Evolutionary conservation across 495 filamentous ascomycete genomes (phyloP), one percentile per base, ranked within the genome.

Genomic region (Symbiotaphrina buchneri): DNA sequence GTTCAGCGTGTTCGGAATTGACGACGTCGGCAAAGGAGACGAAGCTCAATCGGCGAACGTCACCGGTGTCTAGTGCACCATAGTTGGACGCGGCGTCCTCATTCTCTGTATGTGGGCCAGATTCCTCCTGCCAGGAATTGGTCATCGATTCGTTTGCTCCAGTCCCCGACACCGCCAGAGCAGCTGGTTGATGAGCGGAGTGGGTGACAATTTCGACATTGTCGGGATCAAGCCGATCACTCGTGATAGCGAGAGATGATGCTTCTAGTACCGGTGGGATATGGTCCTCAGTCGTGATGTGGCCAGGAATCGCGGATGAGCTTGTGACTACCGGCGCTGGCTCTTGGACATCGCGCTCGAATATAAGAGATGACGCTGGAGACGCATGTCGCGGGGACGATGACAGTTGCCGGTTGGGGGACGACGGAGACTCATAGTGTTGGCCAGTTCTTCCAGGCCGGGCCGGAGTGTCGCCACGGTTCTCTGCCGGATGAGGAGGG

Each of bases 1-100:
- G 40, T 28, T 63, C 60, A 24, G 60, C 70, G 43, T 91, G 82
- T 45, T 93, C 83, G 16, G 75, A 65, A 46, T 87, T 79, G n/a
- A 93, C 80, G 7, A 92, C 78, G 43, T 93, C 83, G 18, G 84
- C 81, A 46, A 93, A 93, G 10, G 78, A 85, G 47, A 93, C 91
- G 54, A 93, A 93, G 49, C 71, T 79, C 30, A 93, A 54, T 8
- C 83, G 66, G 16, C 79, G 65, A n/a, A 81, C 63, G 49, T 91
- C 82, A 21, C 63, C 61, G 10, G 61, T 64, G 46, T 84, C 79
- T 30, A 79, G 54, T 30, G 64, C 65, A 23, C 70, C 75, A 45
- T 81, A 78, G 42, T 71, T 79, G 16, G 68, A 71, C 1, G 62
- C 66, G 8, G 52, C 54, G 36, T 71, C 66, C 27, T 68, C 54